A percentile compares a stretch with the other conserved stretches of the same genome.
These are phyloP conservation scores for Aphanomyces invadans DNA, from an alignment of 352 stramenopile species.

Conservation along the genomic window DNA sequence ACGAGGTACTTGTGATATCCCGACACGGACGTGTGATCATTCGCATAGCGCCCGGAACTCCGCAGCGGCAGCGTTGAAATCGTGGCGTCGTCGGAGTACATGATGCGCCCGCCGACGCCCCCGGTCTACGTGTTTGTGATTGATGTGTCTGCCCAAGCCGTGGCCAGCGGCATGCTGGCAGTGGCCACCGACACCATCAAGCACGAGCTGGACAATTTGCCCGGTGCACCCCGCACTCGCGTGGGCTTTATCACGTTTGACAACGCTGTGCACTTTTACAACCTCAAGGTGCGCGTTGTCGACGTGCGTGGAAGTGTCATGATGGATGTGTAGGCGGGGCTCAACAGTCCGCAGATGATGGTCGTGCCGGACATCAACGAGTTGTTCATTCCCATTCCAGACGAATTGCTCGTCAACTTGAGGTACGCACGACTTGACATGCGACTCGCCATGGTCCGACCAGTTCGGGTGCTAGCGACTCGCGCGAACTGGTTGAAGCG, in stretches of 20 bases:
- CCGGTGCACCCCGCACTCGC: conserved; percentile 59
- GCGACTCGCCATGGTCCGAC: conserved; percentile 18
- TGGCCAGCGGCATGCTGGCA: conserved; percentile 62
- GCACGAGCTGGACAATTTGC: conserved; percentile 71
- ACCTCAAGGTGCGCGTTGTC: conserved; percentile 81
- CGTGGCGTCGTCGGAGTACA: conserved; percentile 81
- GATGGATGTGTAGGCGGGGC: not conserved
- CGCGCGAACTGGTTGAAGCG: conserved; percentile 87
- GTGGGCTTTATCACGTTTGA: conserved; percentile 85
- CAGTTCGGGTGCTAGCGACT: conserved; percentile 61
- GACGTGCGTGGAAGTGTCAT: too few species aligned
- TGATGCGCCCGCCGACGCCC: conserved; percentile 81
- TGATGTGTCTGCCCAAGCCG: conserved; percentile 70
- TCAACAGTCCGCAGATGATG: conserved; percentile 86
- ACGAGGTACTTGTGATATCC: conserved; percentile 85
- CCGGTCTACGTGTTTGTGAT: conserved; percentile 88
- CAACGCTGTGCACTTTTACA: conserved; percentile 84
- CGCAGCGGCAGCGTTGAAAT: conserved; percentile 74
- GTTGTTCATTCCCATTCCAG: conserved; percentile 86
- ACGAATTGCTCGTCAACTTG: conserved; percentile 98
- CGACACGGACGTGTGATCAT: conserved; percentile 6
- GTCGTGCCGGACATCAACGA: conserved; percentile 81
- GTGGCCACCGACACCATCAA: conserved; percentile 71
- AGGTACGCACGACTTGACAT: conserved; percentile 24
- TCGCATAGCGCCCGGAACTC: conserved; percentile 62